These are phyloP conservation scores for Solanum tarijense DNA, from an alignment of 257 asterid genomes.

Conservation along the genomic window DNA sequence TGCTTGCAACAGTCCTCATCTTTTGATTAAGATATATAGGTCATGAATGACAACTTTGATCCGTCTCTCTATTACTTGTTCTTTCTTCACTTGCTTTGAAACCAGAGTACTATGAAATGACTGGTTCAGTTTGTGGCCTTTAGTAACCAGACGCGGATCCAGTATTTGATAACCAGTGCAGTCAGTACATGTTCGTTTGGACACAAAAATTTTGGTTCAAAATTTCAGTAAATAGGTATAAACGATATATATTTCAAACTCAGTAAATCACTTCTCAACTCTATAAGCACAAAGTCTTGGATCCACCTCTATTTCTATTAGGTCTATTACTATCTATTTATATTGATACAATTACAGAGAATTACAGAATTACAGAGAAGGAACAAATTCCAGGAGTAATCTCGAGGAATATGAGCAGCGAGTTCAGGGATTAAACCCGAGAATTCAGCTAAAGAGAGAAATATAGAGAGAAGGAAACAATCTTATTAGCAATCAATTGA, in stretches of 20 bases:
- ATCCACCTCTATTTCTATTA: neutral
- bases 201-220: neutral
- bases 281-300: neutral
- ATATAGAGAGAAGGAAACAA: too few species aligned
- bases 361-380: too few species aligned
- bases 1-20: constrained; percentile 4
- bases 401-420: too few species aligned
- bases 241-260: neutral
- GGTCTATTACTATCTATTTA: neutral
- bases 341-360: neutral
- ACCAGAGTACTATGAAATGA: neutral
- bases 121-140: neutral
- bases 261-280: too few species aligned
- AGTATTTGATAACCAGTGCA: neutral
- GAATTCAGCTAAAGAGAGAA: too few species aligned
- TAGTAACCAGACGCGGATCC: neutral
- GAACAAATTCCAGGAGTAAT: too few species aligned
- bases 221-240: neutral
- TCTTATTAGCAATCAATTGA: too few species aligned
- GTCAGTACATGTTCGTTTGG: neutral
- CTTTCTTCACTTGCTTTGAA: neutral
- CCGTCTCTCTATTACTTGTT: constrained; percentile 2
- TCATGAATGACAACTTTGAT: constrained; percentile 5
- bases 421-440: too few species aligned
- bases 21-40: neutral